These are phyloP conservation scores for Hippophae tibetana DNA, from an alignment of 306 rosid species.

Conservation along the genomic window DNA sequence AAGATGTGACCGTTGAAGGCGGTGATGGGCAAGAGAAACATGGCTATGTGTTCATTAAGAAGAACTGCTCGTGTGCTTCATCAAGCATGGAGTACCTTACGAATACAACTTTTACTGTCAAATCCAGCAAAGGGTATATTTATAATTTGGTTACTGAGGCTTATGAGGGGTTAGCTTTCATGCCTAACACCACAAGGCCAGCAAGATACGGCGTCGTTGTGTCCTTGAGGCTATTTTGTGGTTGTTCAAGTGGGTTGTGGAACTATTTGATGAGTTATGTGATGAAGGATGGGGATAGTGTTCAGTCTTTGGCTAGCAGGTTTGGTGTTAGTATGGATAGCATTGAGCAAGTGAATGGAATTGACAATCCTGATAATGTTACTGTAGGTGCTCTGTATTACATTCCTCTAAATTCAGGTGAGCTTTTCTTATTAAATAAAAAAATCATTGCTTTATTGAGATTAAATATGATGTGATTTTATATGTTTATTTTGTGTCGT, in stretches of 20 bases:
- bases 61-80: conserved; percentile 77
- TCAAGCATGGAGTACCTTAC: conserved; percentile 51
- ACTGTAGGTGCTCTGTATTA: conserved; percentile 77
- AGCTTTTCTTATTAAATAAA: conserved; percentile 15
- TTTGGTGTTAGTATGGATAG: conserved; percentile 97
- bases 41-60: conserved; percentile 56
- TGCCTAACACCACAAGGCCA: conserved; percentile 52
- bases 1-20: conserved; percentile 71
- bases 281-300: conserved; percentile 74
- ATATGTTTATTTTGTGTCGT: background rate
- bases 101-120: conserved; percentile 69
- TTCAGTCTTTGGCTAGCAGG: conserved; percentile 74
- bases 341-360: conserved; percentile 72
- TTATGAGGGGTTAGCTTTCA: conserved; percentile 59
- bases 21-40: conserved; percentile 24
- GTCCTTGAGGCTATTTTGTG: conserved; percentile 75
- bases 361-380: conserved; percentile 68
- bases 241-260: conserved; percentile 86
- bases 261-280: conserved; percentile 88
- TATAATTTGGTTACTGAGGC: conserved; percentile 58
- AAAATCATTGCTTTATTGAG: background rate
- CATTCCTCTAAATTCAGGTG: conserved; percentile 87
- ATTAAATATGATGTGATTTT: conserved; percentile 12
- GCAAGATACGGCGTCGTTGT: conserved; percentile 66
- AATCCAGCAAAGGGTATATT: conserved; percentile 54